These are phyloP conservation scores for Anthostomella pinea DNA, from an alignment of 2,329 filamentous ascomycete species.

Conservation along the genomic window DNA sequence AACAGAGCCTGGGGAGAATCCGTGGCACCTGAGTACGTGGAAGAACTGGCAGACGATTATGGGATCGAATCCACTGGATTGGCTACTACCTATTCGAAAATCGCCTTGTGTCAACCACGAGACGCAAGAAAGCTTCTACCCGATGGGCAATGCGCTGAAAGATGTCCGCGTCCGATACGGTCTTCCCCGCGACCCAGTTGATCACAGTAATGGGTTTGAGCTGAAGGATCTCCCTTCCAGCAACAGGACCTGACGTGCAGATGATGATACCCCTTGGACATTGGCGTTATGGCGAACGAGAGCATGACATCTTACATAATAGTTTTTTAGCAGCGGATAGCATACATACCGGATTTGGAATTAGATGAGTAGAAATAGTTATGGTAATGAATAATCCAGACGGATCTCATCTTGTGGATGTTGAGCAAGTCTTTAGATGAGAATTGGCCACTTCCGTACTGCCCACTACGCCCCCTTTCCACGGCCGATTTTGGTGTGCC, in stretches of 20 bases:
- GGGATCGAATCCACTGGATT: slow-evolving; percentile 68
- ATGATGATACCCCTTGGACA: slow-evolving; percentile 24
- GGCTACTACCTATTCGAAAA: slow-evolving; percentile 73
- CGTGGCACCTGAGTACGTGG: slow-evolving; percentile 72
- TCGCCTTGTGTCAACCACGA: slow-evolving; percentile 74
- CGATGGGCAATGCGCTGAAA: slow-evolving; percentile 60
- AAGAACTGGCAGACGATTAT: slow-evolving; percentile 78
- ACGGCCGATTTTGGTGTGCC: no score
- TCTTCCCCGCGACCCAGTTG: slow-evolving; percentile 26
- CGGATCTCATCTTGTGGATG: no score
- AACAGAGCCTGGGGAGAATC: slow-evolving; percentile 73
- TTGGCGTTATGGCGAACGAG: slow-evolving; percentile 12
- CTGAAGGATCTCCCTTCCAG: slow-evolving; percentile 26
- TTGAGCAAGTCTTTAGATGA: no score
- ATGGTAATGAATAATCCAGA: no score
- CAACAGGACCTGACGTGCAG: slow-evolving; percentile 7
- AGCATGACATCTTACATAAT: no score
- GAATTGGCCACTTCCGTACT: no score
- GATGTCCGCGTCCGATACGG: slow-evolving; percentile 47
- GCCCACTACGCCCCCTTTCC: no score
- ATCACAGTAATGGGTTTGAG: slow-evolving; percentile 26
- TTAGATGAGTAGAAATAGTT: no score
- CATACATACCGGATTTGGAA: no score
- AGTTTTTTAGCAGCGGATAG: no score
- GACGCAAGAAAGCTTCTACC: slow-evolving; percentile 63